Base-by-base conservation (phyloP, 257 asterid genomes). In the Ballota nigra region DNA sequence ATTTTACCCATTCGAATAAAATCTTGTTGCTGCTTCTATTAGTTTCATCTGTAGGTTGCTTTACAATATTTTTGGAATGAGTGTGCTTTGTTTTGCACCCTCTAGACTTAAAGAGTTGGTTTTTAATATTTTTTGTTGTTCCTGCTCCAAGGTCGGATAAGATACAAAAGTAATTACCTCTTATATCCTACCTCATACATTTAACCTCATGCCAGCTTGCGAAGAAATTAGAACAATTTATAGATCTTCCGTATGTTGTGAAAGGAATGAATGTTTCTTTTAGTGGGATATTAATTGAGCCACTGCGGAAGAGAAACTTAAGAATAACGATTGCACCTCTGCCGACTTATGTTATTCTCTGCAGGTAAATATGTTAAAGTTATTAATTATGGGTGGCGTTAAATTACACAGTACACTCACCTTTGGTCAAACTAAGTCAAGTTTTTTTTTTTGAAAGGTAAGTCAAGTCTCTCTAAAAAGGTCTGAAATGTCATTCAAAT, bases 261-360 rank as follows among this genome's bases (percentile, higher is more conserved):
- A 93, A 93, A 85, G 98, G 98, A 72, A 93, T 93, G 98, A 97
- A 93, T 74, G 97, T 93, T 41, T 93, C n/a, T n/a, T n/a, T n/a
- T n/a, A n/a, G n/a, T n/a, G n/a, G n/a, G n/a, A n/a, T n/a, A n/a
- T n/a, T n/a, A n/a, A n/a, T n/a, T n/a, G 91, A 81, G 83, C 89
- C 53, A 91, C 97, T 0, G 92, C n/a, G n/a, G n/a, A n/a, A n/a
- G n/a, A n/a, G n/a, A n/a, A n/a, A n/a, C n/a, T n/a, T n/a, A n/a
- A n/a, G 68, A 73, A 79, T 38, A 74, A 79, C 2, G 90, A 85
- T 64, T 85, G 90, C 78, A 85, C 88, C 40, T 85, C 90, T 64
- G 88, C 81, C 56, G 90, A 85, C 71, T 72, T 85, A 73, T 85
- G 90, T 69, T 85, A 83, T 43, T 85, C 90, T 16, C 77, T 85